phyloP scores from a whole-genome alignment of 2,329 filamentous ascomycete species.

The Lecanosticta acicola region DNA sequence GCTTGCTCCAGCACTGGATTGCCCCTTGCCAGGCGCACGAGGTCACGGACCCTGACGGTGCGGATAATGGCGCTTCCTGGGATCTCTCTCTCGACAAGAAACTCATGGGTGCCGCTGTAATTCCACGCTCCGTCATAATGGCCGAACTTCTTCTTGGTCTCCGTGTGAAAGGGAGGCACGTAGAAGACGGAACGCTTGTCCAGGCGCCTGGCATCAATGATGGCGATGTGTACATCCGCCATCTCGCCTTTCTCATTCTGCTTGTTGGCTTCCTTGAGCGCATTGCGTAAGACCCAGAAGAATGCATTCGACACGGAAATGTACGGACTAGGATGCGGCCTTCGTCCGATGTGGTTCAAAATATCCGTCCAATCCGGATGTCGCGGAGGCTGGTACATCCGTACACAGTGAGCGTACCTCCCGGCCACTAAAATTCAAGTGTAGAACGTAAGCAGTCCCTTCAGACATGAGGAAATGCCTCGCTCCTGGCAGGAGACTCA shows the following conservation, averaged over 20 bases:
- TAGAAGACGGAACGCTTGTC: constrained; percentile 7
- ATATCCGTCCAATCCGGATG: neutral
- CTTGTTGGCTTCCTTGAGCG: constrained; percentile 5
- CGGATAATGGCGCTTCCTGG: constrained; percentile 10
- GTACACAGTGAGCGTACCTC: neutral
- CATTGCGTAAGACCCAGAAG: constrained; percentile 11
- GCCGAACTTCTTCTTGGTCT: constrained; percentile 3
- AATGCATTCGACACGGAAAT: constrained; percentile 12
- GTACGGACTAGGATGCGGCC: constrained; percentile 6
- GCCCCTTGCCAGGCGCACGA: constrained; percentile 3
- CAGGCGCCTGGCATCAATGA: constrained; percentile 12
- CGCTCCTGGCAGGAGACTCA: no score
- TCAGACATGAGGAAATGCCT: no score
- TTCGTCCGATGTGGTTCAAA: neutral
- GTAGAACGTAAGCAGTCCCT: no score
- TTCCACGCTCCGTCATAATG: constrained; percentile 6
- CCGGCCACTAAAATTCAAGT: neutral
- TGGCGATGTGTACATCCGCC: constrained; percentile 7
- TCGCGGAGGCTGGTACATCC: neutral
- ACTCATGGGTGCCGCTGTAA: constrained; percentile 14
- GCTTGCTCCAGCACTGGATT: no score
- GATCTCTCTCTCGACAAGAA: constrained; percentile 14
- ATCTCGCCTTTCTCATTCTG: no score
- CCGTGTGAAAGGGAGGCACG: constrained; percentile 3
- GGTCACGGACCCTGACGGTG: constrained; percentile 12